These are phyloP conservation scores for Verticillium nubilum DNA, from an alignment of 2,329 filamentous ascomycete genomes.

Conservation along the genomic window DNA sequence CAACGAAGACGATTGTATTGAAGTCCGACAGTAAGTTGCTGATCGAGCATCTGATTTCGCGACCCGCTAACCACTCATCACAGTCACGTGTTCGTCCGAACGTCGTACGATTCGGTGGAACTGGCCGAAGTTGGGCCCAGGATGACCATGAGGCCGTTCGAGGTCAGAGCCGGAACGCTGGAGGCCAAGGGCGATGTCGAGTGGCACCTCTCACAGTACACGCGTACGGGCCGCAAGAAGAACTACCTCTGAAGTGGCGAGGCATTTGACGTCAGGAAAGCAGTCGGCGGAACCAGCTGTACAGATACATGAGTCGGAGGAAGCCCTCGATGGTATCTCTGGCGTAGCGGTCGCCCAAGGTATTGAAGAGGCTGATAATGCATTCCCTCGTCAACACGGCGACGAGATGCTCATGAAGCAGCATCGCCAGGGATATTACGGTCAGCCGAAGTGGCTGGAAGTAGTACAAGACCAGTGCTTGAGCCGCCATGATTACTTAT, in stretches of 20 bases:
- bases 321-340: conserved; percentile 1
- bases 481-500: not conserved
- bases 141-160: conserved; percentile 79
- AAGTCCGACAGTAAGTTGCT: conserved; percentile 56
- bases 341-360: not conserved
- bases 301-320: not conserved
- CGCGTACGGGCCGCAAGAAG: conserved; percentile 89
- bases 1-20: conserved; percentile 70
- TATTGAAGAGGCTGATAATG: not conserved
- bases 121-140: conserved; percentile 74
- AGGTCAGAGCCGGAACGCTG: conserved; percentile 84
- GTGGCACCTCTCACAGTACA: conserved; percentile 96
- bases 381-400: not conserved
- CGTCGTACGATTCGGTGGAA: conserved; percentile 80
- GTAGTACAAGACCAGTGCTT: not conserved
- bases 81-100: conserved; percentile 77
- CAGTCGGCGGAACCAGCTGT: not conserved
- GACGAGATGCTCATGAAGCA: not conserved
- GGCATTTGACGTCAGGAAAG: not conserved
- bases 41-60: not conserved
- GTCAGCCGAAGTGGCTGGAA: not conserved
- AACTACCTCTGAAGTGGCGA: conserved; percentile 67
- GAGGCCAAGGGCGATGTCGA: conserved; percentile 96
- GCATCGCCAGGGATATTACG: not conserved
- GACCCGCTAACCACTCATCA: not conserved